Conservation (phyloP, 2,329 filamentous ascomycete genomes). For the Colletotrichum nymphaeae region DNA sequence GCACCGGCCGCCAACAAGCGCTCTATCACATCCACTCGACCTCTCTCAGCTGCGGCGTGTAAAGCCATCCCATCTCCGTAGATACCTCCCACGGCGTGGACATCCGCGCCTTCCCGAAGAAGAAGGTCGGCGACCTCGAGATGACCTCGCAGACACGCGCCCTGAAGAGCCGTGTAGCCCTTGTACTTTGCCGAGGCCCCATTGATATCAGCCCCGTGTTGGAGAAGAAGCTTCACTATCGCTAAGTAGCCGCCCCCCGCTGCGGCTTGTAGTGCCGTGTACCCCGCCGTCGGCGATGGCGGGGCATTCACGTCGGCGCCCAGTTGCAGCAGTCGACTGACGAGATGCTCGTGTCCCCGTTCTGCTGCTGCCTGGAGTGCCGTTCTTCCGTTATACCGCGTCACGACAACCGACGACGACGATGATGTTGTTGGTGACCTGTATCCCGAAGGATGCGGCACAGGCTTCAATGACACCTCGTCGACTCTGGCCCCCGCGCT, state of each 20-base stretch:
- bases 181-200: conserved; percentile 30
- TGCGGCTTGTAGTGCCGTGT: conserved; percentile 40
- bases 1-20: conserved; percentile 48
- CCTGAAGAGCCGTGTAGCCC: conserved; percentile 46
- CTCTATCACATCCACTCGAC: conserved; percentile 37
- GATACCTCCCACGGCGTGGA: conserved; percentile 37
- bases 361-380: conserved; percentile 51
- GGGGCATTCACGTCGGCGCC: conserved; percentile 47
- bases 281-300: conserved; percentile 28
- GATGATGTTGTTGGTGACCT: background rate
- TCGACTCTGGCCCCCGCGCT: conserved; percentile 43
- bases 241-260: conserved; percentile 22
- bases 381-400: conserved; percentile 49
- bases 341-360: conserved; percentile 41
- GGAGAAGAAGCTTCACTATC: conserved; percentile 34
- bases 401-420: conserved; percentile 27
- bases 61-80: conserved; percentile 36
- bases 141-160: conserved; percentile 46
- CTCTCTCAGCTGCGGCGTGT: conserved; percentile 29
- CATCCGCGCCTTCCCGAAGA: conserved; percentile 36
- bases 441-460: background rate
- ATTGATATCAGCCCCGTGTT: conserved; percentile 37
- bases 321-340: conserved; percentile 42
- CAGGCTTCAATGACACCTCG: background rate
- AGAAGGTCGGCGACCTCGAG: conserved; percentile 43